Evolutionary conservation across 805 yeast genomes (phyloP).

Genomic region (Metschnikowia reukaufii): DNA sequence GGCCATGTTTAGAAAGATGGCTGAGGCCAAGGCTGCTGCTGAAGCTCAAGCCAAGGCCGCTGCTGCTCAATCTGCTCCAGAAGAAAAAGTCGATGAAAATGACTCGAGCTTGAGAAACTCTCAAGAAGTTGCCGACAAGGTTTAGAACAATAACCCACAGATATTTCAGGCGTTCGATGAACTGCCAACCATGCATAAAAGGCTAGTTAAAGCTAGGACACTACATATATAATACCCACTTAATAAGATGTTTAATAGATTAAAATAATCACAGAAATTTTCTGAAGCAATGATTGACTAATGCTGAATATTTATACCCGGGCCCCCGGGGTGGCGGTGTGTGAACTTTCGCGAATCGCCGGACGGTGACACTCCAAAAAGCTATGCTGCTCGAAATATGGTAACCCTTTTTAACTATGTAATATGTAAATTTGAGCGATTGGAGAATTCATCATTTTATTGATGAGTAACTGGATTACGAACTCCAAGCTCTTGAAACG

Average conservation of each 20-base stretch:
- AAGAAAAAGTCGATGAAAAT: conserved; percentile 1
- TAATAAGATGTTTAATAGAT: neutral
- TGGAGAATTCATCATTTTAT: neutral
- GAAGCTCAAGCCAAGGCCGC: conserved; percentile 9
- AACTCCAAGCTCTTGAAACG: conserved; percentile 43
- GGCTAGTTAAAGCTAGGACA: neutral
- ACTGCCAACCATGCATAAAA: neutral
- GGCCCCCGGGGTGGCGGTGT: too few relatives aligned
- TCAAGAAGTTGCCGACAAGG: conserved; percentile 11
- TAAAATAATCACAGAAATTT: neutral
- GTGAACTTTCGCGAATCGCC: too few relatives aligned
- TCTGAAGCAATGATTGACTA: neutral
- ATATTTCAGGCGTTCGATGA: neutral
- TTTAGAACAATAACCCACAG: neutral
- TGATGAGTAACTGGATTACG: neutral
- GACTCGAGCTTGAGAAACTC: neutral
- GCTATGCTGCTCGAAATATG: too few relatives aligned
- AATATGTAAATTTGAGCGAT: neutral
- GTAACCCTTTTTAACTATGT: too few relatives aligned
- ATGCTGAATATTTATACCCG: too few relatives aligned
- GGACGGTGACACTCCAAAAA: too few relatives aligned
- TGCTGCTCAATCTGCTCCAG: neutral
- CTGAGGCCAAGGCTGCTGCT: conserved; percentile 23
- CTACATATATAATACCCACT: conserved; percentile 1
- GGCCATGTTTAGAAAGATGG: conserved; percentile 34